Percentiles rank a stretch among this genome's conserved stretches.
These are phyloP conservation scores for Coccomyxa sp. DNA, from an alignment of 139 green algal species.

Conservation along the genomic window DNA sequence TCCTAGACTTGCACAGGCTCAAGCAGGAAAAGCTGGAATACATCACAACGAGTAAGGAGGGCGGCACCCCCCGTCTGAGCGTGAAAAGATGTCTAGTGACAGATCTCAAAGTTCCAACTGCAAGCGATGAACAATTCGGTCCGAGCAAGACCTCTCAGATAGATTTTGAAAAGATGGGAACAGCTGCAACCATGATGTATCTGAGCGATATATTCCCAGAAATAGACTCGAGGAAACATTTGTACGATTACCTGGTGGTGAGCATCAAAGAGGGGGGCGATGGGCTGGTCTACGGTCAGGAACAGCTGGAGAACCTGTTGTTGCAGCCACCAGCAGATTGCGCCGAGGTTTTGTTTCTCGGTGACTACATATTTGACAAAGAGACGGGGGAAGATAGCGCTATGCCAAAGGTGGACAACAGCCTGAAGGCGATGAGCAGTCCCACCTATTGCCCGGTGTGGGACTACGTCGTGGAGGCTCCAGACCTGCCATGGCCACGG, in stretches of 20 bases:
- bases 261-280: neutral
- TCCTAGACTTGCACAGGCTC: neutral
- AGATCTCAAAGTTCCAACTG: neutral
- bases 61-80: neutral
- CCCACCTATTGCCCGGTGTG: neutral
- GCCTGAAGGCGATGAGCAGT: neutral
- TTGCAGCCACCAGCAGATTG: neutral
- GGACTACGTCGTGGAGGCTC: neutral
- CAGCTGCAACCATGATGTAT: conserved; percentile 1
- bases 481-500: neutral
- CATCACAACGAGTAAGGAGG: neutral
- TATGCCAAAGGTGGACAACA: neutral
- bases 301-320: neutral
- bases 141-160: neutral
- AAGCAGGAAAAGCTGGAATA: neutral
- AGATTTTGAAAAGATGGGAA: neutral
- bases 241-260: neutral
- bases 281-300: neutral
- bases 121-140: neutral
- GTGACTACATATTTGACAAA: neutral
- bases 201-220: neutral
- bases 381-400: neutral
- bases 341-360: neutral
- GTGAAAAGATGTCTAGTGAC: neutral
- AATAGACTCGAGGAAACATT: neutral